These are phyloP conservation scores for Cerioporus squamosus DNA, from an alignment of 1,284 basidiomycete genomes.

Conservation along the genomic window DNA sequence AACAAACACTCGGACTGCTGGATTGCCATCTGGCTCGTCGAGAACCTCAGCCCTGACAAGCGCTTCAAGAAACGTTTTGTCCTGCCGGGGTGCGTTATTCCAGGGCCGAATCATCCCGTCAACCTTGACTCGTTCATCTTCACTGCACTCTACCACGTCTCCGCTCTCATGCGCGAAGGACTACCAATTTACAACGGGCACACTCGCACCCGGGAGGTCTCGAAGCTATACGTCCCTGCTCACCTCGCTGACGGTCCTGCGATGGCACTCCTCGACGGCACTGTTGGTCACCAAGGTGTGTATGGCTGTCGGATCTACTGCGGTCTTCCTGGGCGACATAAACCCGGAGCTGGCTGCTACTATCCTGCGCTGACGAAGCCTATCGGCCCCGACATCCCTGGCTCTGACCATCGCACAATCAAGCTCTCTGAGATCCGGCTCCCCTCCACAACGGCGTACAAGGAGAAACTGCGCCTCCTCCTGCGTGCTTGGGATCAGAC, in stretches of 20 bases:
- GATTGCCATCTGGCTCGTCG: constrained; percentile 35
- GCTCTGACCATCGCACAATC: too few species aligned
- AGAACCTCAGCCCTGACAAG: constrained; percentile 22
- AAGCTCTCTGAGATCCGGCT: too few species aligned
- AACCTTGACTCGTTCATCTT: constrained; percentile 31
- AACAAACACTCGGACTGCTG: constrained; percentile 33
- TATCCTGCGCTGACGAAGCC: too few species aligned
- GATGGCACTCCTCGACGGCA: constrained; percentile 34
- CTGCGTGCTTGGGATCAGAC: too few species aligned
- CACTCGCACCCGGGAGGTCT: not conserved
- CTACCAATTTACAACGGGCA: too few species aligned
- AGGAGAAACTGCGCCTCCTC: too few species aligned
- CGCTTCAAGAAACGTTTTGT: constrained; percentile 31
- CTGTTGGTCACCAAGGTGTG: constrained; percentile 39
- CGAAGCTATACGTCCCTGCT: constrained; percentile 22
- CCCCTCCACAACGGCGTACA: too few species aligned
- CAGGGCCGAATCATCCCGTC: constrained; percentile 31
- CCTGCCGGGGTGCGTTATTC: constrained; percentile 29
- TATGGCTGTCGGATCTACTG: constrained; percentile 40
- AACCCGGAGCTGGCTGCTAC: too few species aligned
- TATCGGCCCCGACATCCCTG: too few species aligned
- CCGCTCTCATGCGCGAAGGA: constrained; percentile 24
- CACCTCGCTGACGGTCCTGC: constrained; percentile 26
- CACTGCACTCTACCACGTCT: constrained; percentile 27
- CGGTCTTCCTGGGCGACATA: too few species aligned